Evolutionary conservation across 257 asterid species (phyloP), one percentile per base, ranked within the genome.

Genomic region (Linaria vulgaris): DNA sequence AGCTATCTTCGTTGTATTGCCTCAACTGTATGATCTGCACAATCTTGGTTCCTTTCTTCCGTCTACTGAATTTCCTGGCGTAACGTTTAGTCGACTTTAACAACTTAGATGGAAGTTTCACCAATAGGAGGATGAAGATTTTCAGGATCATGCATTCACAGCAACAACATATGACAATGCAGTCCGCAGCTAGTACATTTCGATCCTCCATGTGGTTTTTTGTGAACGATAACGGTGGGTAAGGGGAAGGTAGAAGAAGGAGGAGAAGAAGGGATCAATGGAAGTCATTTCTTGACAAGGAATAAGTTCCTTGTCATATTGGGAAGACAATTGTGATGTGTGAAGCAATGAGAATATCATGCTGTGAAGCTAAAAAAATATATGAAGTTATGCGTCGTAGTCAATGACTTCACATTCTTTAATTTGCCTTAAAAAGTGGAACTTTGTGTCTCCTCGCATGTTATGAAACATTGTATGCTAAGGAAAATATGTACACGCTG

Each of bases 101-200:
- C 22, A 90, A 34, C 38, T 70, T 85, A 46, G 5, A 67, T 0
- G 97, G 97, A 15, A 85, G 73, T 56, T 78, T 90, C 5, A 85
- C 79, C 72, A 85, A 61, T 68, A 90, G 16, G 69, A 83, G 73
- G 73, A 85, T 59, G 68, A 90, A 69, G 70, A 90, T 63, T 64
- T 90, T 91, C 66, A 90, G 79, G 66, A 90, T 69, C 86, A 90
- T 68, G 77, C 95, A 88, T 52, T 85, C 85, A 59, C 96, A 90
- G 78, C 97, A 90, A 54, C 97, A 90, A 19, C 81, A 82, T 47
- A 90, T 34, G 69, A 90, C 96, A 49, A 88, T 68, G 77, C 97
- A 87, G 45, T 90, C 97, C 9, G 95, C 96, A 14, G 90, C 96
- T 25, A 79, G 66, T 54, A 71, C 67, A 75, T 82, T 85, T 16